Conservation (phyloP, 108 stramenopile genomes). For the Nitzschia putrida region DNA sequence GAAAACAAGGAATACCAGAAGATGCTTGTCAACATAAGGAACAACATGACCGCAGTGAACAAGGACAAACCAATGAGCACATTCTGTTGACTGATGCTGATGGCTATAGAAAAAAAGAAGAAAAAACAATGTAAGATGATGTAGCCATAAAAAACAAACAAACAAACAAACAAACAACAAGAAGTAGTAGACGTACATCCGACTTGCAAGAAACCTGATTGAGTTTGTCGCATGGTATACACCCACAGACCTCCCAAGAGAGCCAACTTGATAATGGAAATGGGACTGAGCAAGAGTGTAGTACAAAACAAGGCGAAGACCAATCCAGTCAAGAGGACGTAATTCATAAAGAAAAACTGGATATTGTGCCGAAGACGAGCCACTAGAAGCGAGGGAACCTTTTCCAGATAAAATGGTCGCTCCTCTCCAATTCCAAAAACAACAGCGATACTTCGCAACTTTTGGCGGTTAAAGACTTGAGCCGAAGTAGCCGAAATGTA, state of each 20-base stretch:
- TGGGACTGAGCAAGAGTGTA: slow-evolving; percentile 72
- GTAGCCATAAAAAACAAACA: background rate
- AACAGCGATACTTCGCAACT: slow-evolving; percentile 69
- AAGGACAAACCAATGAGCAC: slow-evolving; percentile 71
- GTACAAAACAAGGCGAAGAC: slow-evolving; percentile 64
- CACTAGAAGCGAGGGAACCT: slow-evolving; percentile 62
- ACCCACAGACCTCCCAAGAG: slow-evolving; percentile 77
- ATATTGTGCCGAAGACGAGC: slow-evolving; percentile 82
- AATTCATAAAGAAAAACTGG: slow-evolving; percentile 86
- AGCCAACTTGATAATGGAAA: slow-evolving; percentile 76
- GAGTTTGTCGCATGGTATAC: slow-evolving; percentile 65
- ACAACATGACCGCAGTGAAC: slow-evolving; percentile 62
- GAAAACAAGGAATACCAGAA: slow-evolving; percentile 87
- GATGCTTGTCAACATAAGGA: slow-evolving; percentile 65
- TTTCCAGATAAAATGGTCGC: slow-evolving; percentile 84
- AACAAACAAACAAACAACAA: background rate
- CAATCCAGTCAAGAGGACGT: slow-evolving; percentile 63
- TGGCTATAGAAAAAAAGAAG: slow-evolving; percentile 28
- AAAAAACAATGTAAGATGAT: background rate
- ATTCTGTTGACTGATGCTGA: slow-evolving; percentile 75
- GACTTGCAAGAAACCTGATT: slow-evolving; percentile 55
- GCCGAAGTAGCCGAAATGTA: slow-evolving; percentile 52
- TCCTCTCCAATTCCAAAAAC: slow-evolving; percentile 86
- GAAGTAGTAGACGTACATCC: slow-evolving; percentile 50
- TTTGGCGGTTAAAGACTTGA: slow-evolving; percentile 70